These are phyloP conservation scores for Tolypocladium tundrense DNA, from an alignment of 2,329 filamentous ascomycete species.

Conservation along the genomic window DNA sequence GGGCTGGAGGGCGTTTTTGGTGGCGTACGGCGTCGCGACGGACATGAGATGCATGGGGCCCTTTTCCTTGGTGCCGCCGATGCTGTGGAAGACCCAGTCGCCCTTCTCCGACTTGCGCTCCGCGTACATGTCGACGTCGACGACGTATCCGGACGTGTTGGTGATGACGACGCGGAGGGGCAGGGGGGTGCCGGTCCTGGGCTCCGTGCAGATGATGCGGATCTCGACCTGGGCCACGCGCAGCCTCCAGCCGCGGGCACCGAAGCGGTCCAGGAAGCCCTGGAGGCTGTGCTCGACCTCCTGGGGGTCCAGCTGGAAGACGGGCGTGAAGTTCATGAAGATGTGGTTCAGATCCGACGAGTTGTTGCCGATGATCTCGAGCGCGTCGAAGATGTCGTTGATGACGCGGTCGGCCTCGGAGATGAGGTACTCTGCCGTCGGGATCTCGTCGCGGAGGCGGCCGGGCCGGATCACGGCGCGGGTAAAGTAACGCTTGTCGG, in stretches of 20 bases:
- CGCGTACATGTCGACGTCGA: conserved; percentile 94
- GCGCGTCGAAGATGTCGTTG: conserved; percentile 93
- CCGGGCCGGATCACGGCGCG: conserved; percentile 91
- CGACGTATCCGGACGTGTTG: conserved; percentile 96
- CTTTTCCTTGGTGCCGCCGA: conserved; percentile 89
- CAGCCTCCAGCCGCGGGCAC: conserved; percentile 87
- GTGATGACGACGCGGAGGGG: conserved; percentile 93
- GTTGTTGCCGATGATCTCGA: conserved; percentile 98
- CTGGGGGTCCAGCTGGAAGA: conserved; percentile 81
- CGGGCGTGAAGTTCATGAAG: conserved; percentile 98
- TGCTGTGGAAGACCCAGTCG: conserved; percentile 97
- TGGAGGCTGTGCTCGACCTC: conserved; percentile 90
- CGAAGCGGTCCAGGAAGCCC: conserved; percentile 94
- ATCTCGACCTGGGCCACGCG: conserved; percentile 97
- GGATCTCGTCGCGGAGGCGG: conserved; percentile 90
- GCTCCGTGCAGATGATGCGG: conserved; percentile 94
- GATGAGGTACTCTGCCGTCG: conserved; percentile 96
- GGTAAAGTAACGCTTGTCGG: conserved; percentile 97
- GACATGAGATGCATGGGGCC: conserved; percentile 90
- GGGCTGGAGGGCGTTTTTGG: conserved; percentile 96
- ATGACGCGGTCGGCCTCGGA: conserved; percentile 94
- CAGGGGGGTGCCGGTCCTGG: conserved; percentile 70
- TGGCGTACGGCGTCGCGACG: conserved; percentile 86
- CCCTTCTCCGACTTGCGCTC: conserved; percentile 98
- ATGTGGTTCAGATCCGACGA: conserved; percentile 99